Conservation (phyloP, 2,329 filamentous ascomycete genomes). For the Orbilia ellipsospora region DNA sequence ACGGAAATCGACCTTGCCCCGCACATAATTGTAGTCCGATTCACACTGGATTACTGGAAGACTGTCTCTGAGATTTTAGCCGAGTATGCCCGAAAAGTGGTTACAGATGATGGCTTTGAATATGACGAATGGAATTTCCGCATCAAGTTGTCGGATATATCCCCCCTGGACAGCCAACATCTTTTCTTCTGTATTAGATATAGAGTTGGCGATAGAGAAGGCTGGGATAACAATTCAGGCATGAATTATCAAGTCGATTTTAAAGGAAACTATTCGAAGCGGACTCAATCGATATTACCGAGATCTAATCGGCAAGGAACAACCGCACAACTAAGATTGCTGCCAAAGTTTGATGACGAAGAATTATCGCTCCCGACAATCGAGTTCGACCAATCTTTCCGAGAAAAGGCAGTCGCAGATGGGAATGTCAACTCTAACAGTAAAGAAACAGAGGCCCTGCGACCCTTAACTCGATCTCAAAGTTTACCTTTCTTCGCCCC, state of each 20-base stretch:
- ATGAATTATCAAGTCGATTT: conserved; percentile 8
- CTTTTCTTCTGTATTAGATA: conserved; percentile 9
- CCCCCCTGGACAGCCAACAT: not conserved
- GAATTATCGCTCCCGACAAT: no score
- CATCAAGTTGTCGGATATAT: not conserved
- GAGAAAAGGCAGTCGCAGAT: no score
- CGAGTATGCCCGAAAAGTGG: not conserved
- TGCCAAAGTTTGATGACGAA: no score
- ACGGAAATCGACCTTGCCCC: not conserved
- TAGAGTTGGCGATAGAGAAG: not conserved
- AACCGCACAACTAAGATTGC: no score
- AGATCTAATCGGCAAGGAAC: no score
- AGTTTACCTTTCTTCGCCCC: no score
- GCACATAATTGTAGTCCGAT: not conserved
- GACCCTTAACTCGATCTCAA: no score
- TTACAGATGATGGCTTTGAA: not conserved
- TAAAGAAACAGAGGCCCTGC: no score
- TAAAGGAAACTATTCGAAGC: not conserved
- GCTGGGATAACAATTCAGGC: conserved; percentile 6
- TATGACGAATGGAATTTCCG: conserved; percentile 8
- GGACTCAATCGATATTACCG: not conserved
- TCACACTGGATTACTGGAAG: not conserved
- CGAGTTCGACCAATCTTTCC: no score
- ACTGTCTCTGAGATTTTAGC: not conserved
- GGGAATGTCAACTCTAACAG: no score